These are phyloP conservation scores for Parascedosporium putredinis DNA, from an alignment of 2,329 filamentous ascomycete genomes.

Conservation along the genomic window DNA sequence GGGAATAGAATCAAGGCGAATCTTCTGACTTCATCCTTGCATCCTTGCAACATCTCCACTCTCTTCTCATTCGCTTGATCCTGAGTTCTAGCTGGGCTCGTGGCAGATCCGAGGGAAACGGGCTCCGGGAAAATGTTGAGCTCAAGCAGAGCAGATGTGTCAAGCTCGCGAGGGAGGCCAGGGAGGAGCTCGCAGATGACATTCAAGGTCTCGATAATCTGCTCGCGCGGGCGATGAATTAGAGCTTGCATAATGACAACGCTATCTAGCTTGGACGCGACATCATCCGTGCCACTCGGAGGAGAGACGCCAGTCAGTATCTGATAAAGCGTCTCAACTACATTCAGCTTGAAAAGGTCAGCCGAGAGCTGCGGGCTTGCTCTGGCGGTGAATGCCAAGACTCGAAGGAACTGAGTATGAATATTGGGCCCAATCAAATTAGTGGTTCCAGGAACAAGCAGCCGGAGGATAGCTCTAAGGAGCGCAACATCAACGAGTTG, in stretches of 20 bases:
- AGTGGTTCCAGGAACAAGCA: slow-evolving; percentile 86
- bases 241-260: slow-evolving; percentile 98
- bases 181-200: slow-evolving; percentile 93
- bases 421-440: slow-evolving; percentile 91
- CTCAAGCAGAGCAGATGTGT: slow-evolving; percentile 20
- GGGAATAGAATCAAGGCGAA: slow-evolving; percentile 91
- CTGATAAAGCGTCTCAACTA: slow-evolving; percentile 95
- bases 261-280: slow-evolving; percentile 81
- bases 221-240: slow-evolving; percentile 88
- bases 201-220: slow-evolving; percentile 94
- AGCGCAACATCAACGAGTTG: slow-evolving; percentile 84
- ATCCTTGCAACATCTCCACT: slow-evolving; percentile 69
- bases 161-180: slow-evolving; percentile 49
- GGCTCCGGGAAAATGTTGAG: not conserved
- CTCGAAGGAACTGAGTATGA: slow-evolving; percentile 90
- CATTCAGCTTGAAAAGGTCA: slow-evolving; percentile 89
- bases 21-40: slow-evolving; percentile 75
- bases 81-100: not conserved
- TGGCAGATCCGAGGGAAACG: not conserved
- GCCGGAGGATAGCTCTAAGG: slow-evolving; percentile 71
- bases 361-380: slow-evolving; percentile 80
- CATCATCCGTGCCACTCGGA: slow-evolving; percentile 65
- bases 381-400: slow-evolving; percentile 80
- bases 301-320: slow-evolving; percentile 94
- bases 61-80: slow-evolving; percentile 59